Evolutionary conservation across 148 eudicot genomes (phyloP), one percentile per base, ranked within the genome.

Genomic region (Spergularia marina): DNA sequence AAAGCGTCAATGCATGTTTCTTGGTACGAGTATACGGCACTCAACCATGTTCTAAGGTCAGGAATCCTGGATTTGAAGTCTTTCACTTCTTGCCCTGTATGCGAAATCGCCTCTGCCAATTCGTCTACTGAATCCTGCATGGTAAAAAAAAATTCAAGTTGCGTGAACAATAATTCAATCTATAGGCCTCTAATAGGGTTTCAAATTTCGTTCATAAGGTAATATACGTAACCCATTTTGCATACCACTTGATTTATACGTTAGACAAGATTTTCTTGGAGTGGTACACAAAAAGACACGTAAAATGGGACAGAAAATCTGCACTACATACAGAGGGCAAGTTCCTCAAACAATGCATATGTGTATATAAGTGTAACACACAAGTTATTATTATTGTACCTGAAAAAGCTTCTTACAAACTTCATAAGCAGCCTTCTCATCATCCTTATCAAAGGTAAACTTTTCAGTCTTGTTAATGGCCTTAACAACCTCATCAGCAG

Each of bases 1-100:
- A 91, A 83, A 0, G 88, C 93, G 53, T 91, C 98, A 9, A 91
- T 65, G 72, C 98, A 94, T 0, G 93, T 90, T 23, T 89, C 86
- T 71, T 89, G 91, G 76, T 94, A 94, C 2, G 96, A 85, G 70
- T 89, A 75, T 0, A 89, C 98, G 0, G 98, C 98, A 57, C 98
- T 94, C 18, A 94, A 65, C 96, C 93, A 90, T 63, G 88, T 91
- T 75, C 81, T 83, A 10, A 94, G 55, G 25, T 94, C 93, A 3
- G 87, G 86, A 4, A 77, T 55, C 20, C 12, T 63, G 3, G 74
- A 20, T 55, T 77, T 74, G 58, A 69, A 53, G 21, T 81, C 47
- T 14, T 75, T 70, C 7, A 59, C 70, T 14, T 82, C 61, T 16
- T 74, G 66, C 13, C 74, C 84, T 23, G 86, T 76, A 12, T 25